These are phyloP conservation scores for Chaetomiaceae sp. DNA, from an alignment of 2,329 filamentous ascomycete genomes.

Conservation along the genomic window DNA sequence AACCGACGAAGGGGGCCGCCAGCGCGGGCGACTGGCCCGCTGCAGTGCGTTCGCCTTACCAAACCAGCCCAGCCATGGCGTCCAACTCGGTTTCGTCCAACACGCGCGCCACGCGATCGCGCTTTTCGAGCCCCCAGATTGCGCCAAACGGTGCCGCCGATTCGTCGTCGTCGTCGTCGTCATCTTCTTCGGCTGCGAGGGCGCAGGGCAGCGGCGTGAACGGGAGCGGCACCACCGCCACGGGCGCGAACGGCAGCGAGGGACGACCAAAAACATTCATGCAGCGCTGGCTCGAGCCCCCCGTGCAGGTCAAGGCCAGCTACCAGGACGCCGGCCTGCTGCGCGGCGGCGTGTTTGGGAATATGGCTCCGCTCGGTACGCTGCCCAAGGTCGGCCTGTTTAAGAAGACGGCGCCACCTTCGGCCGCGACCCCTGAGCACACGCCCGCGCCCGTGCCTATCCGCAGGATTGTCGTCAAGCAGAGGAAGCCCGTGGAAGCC, in stretches of 20 bases:
- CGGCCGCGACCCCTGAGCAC: constrained; percentile 15
- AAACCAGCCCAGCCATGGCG: constrained; percentile 17
- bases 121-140: constrained; percentile 49
- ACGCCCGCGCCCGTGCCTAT: constrained; percentile 31
- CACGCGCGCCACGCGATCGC: constrained; percentile 48
- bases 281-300: constrained; percentile 54
- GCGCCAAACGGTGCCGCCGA: constrained; percentile 25
- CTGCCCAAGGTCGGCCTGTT: constrained; percentile 59
- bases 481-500: constrained; percentile 9
- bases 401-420: constrained; percentile 38
- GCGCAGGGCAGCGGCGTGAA: constrained; percentile 8
- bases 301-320: constrained; percentile 57
- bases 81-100: constrained; percentile 36
- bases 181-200: background rate
- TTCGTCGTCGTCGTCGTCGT: constrained; percentile 13
- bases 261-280: constrained; percentile 45
- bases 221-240: constrained; percentile 9
- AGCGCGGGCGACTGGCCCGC: constrained; percentile 13
- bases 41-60: too few species aligned
- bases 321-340: constrained; percentile 73
- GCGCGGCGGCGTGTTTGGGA: constrained; percentile 69
- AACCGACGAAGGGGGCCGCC: constrained; percentile 24
- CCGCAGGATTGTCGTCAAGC: constrained; percentile 43
- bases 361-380: constrained; percentile 75
- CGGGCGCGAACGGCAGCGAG: constrained; percentile 26